Base-by-base conservation (phyloP, 148 eudicot species). In the Tetragonia tetragonoides region DNA sequence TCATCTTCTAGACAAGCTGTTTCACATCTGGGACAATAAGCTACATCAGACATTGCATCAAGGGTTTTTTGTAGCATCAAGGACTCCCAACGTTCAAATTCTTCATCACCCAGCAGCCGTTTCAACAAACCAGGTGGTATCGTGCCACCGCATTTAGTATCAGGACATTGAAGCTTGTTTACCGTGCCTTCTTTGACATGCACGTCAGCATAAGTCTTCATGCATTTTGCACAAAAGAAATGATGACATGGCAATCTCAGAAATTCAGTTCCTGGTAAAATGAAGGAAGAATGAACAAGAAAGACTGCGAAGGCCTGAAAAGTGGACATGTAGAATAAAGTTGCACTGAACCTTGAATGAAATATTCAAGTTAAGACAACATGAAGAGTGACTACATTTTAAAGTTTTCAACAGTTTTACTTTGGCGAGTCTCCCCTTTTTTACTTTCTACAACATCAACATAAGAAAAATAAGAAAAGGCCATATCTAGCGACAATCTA, bases 21-120 rank as follows among this genome's bases (percentile, higher is more conserved):
- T 90, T 95, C 97, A 84, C 97, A 95, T 85, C 99, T 90, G 57
- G 99, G 97, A 84, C 99, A 95, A 84, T 95, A 95, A 42, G 87
- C 85, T 37, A 95, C 88, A 81, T 95, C 99, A 63, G 94, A 81
- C 99, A 93, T 95, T 66, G 94, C 83, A 64, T 91, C 99, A 14
- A 93, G 89, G 57, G 97, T 87, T 79, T 91, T 95, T 75, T 93
- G 90, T 62, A 95, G 81, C 88, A 84, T 82, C 78, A 93, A 80
- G 46, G 93, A 84, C 61, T 95, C 99, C 97, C 97, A 95, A 11
- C 84, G 91, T 79, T 93, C 92, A 80, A 88, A 95, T 74, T 88
- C 91, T 72, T 89, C 88, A 53, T 85, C 86, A 47, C 94, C 97
- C 34, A 95, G 84, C 73, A 95, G 72, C 73, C 89, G 80, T 73